Percentiles rank a stretch among this genome's conserved stretches.
These are phyloP conservation scores for Fusarium pilosicola DNA, from an alignment of 2,329 filamentous ascomycete species.

Conservation along the genomic window DNA sequence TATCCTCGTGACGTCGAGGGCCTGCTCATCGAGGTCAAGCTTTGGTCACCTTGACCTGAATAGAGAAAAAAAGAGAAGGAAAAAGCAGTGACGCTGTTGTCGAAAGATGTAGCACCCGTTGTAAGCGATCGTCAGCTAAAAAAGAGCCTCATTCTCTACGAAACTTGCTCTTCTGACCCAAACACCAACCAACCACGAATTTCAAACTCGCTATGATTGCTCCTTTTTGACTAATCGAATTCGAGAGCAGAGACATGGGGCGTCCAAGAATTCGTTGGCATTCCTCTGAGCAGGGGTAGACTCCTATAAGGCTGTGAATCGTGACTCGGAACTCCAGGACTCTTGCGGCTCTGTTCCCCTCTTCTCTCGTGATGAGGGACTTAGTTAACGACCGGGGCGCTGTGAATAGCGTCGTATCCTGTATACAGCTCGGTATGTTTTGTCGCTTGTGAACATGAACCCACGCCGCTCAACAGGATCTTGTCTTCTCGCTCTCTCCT, in stretches of 20 bases:
- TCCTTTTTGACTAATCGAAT: not conserved
- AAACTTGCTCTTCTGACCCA: not conserved
- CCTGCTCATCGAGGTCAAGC: not conserved
- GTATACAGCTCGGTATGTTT: not conserved
- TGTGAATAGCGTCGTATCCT: slow-evolving; percentile 11
- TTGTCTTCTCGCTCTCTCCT: not conserved
- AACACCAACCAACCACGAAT: not conserved
- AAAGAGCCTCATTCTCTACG: slow-evolving; percentile 7
- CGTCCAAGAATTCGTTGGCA: not conserved
- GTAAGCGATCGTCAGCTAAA: not conserved
- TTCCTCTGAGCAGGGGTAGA: not conserved
- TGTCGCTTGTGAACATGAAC: slow-evolving; percentile 20
- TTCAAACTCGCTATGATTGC: not conserved
- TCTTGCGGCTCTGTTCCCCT: slow-evolving; percentile 25
- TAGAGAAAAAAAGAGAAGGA: not conserved
- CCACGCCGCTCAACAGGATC: not conserved
- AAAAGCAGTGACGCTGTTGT: not conserved
- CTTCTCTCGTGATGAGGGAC: not conserved
- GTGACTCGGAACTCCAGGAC: not conserved
- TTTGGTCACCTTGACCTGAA: not conserved
- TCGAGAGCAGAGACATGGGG: slow-evolving; percentile 4
- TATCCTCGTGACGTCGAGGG: not conserved
- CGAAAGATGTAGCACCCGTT: not conserved
- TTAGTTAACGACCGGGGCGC: slow-evolving; percentile 7
- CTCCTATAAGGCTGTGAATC: not conserved